phyloP scores from a whole-genome alignment of 2,329 filamentous ascomycete genomes.

The Aspergillus luchuensis region DNA sequence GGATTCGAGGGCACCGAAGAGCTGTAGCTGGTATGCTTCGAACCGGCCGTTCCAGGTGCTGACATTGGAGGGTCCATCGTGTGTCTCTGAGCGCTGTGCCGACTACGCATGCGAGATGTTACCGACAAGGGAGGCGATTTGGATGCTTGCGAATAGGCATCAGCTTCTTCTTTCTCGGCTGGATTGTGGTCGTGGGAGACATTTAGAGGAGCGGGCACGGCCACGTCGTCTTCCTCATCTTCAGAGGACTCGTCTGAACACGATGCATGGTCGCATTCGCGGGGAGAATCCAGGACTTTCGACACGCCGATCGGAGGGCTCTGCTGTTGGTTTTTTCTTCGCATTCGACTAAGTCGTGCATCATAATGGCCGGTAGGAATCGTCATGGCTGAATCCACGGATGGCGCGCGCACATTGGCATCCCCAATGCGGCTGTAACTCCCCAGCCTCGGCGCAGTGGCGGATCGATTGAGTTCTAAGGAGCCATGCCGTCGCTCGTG shows the following conservation, averaged over 20 bases:
- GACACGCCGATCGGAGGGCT: neutral
- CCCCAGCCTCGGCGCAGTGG: conserved; percentile 7
- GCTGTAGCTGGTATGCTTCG: conserved; percentile 37
- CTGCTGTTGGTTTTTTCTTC: conserved; percentile 11
- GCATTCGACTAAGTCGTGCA: conserved; percentile 28
- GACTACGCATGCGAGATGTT: conserved; percentile 40
- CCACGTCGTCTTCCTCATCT: conserved; percentile 28
- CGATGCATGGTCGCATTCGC: conserved; percentile 12
- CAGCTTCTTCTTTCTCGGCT: conserved; percentile 14
- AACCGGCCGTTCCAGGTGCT: conserved; percentile 31
- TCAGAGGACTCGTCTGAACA: conserved; percentile 23
- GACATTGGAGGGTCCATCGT: conserved; percentile 30
- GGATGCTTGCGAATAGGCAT: conserved; percentile 28
- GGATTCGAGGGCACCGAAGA: conserved; percentile 32
- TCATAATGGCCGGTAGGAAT: conserved; percentile 37
- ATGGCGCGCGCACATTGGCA: conserved; percentile 2
- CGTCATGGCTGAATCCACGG: conserved; percentile 19
- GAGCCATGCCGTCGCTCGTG: conserved; percentile 18
- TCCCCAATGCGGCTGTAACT: neutral
- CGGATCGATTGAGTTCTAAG: conserved; percentile 13
- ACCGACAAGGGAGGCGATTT: conserved; percentile 41
- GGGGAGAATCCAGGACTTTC: conserved; percentile 1
- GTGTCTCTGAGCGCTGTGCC: conserved; percentile 35
- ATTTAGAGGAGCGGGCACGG: conserved; percentile 4
- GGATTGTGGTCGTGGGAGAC: conserved; percentile 4